phyloP scores from a whole-genome alignment of 2,329 filamentous ascomycete genomes.

The Cylindrodendrum hubeiense region DNA sequence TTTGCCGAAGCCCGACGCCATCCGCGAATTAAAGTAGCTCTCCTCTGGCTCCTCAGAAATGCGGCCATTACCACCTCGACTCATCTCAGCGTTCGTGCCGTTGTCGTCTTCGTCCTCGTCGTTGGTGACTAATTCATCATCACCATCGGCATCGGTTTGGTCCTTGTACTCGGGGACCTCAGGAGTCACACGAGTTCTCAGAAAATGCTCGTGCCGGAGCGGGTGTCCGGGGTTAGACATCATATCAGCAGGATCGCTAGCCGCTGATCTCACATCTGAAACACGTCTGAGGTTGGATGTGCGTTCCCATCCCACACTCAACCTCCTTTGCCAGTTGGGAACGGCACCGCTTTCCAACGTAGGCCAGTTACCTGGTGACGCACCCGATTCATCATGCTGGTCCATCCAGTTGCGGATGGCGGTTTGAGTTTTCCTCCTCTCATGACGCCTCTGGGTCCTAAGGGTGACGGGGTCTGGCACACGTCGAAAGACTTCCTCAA shows the following conservation, averaged over 20 bases:
- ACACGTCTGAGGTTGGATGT: slow-evolving; percentile 62
- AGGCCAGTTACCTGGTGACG: slow-evolving; percentile 62
- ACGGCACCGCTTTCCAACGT: slow-evolving; percentile 59
- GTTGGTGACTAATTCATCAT: slow-evolving; percentile 89
- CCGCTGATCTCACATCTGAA: slow-evolving; percentile 70
- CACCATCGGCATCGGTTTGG: slow-evolving; percentile 86
- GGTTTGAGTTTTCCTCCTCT: slow-evolving; percentile 80
- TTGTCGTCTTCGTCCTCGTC: slow-evolving; percentile 77
- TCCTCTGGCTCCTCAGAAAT: slow-evolving; percentile 55
- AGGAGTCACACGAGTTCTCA: slow-evolving; percentile 53
- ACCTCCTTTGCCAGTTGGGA: slow-evolving; percentile 63
- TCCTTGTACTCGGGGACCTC: slow-evolving; percentile 60
- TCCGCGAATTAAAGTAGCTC: slow-evolving; percentile 68
- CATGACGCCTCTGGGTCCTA: slow-evolving; percentile 70
- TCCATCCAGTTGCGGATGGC: slow-evolving; percentile 95
- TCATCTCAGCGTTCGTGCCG: slow-evolving; percentile 55
- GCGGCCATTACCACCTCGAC: slow-evolving; percentile 43
- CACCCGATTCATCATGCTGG: slow-evolving; percentile 66
- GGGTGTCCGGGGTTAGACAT: slow-evolving; percentile 63
- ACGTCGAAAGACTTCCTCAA: slow-evolving; percentile 90
- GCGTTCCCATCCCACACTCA: slow-evolving; percentile 64
- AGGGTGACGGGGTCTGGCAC: slow-evolving; percentile 75
- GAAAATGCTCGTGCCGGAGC: slow-evolving; percentile 44
- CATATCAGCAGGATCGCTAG: slow-evolving; percentile 75
- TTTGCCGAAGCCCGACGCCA: slow-evolving; percentile 56